Conservation (phyloP, 1,284 basidiomycete species). For the Trichosporon sp. region DNA sequence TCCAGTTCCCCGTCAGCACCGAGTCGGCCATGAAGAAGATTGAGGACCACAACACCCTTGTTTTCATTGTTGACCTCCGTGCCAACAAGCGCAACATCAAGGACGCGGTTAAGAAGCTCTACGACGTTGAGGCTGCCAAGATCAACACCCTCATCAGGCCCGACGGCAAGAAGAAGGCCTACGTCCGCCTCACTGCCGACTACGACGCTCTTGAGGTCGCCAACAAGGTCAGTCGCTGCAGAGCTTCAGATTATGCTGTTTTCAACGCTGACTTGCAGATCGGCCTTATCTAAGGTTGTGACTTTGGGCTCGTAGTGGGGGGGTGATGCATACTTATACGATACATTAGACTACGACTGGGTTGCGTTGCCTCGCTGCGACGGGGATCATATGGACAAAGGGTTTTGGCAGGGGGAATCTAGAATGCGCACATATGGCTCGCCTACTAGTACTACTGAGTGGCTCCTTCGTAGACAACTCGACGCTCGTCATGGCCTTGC, state of each 20-base stretch:
- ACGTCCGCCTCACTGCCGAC: constrained; percentile 89
- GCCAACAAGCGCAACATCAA: constrained; percentile 99
- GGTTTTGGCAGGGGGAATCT: no score
- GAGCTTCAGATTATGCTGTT: no score
- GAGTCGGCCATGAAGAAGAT: constrained; percentile 75
- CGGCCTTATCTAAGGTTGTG: constrained; percentile 49
- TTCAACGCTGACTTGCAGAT: constrained; percentile 32
- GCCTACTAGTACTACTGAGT: not conserved
- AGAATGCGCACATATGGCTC: no score
- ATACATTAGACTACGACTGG: constrained; percentile 4
- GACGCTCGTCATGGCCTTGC: constrained; percentile 24
- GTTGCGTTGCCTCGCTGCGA: not conserved
- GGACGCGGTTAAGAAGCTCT: constrained; percentile 98
- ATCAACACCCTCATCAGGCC: constrained; percentile 99
- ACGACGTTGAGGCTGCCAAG: constrained; percentile 93
- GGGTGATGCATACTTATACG: constrained; percentile 24
- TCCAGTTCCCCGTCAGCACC: constrained; percentile 66
- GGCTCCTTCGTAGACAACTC: constrained; percentile 19
- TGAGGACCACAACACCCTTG: constrained; percentile 98
- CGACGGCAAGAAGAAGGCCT: constrained; percentile 99
- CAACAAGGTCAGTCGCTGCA: constrained; percentile 74
- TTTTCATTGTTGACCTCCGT: constrained; percentile 93
- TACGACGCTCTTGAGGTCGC: constrained; percentile 97
- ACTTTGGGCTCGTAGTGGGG: constrained; percentile 16
- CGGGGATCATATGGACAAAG: not conserved